These are phyloP conservation scores for Podaxis sp. DNA, from an alignment of 768 basidiomycete genomes.

Conservation along the genomic window DNA sequence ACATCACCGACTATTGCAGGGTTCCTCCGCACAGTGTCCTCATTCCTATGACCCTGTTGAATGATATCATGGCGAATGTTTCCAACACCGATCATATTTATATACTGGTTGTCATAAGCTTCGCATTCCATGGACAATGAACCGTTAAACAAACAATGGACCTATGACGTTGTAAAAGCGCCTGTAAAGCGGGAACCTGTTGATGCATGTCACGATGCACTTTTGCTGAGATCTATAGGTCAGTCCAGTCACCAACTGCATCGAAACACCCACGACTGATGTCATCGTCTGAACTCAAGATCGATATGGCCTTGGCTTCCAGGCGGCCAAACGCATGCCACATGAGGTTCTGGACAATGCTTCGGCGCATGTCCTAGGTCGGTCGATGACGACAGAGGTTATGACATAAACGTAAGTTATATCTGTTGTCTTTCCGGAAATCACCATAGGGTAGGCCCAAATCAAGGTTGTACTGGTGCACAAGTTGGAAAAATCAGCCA, in stretches of 20 bases:
- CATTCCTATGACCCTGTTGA: neutral
- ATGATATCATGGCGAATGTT: slow-evolving; percentile 10
- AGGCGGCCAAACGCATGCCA: neutral
- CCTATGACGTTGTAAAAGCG: slow-evolving; percentile 5
- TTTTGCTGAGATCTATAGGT: neutral
- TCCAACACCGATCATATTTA: neutral
- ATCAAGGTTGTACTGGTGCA: neutral
- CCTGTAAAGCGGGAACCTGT: neutral
- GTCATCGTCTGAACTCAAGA: neutral
- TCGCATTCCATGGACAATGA: slow-evolving; percentile 10
- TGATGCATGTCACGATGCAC: neutral
- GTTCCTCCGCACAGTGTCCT: slow-evolving; percentile 10
- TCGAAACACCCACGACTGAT: neutral
- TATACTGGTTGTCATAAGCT: neutral
- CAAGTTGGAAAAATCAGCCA: neutral
- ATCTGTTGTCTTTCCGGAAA: neutral
- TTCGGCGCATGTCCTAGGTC: neutral
- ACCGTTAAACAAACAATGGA: neutral
- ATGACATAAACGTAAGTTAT: neutral
- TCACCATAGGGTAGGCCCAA: neutral
- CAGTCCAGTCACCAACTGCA: neutral
- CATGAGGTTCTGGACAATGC: neutral
- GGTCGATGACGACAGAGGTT: neutral
- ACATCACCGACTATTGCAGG: slow-evolving; percentile 6
- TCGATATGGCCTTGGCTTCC: neutral